Conservation (phyloP, 192 early-diverging fungal species). For the Coemansia sp. region DNA sequence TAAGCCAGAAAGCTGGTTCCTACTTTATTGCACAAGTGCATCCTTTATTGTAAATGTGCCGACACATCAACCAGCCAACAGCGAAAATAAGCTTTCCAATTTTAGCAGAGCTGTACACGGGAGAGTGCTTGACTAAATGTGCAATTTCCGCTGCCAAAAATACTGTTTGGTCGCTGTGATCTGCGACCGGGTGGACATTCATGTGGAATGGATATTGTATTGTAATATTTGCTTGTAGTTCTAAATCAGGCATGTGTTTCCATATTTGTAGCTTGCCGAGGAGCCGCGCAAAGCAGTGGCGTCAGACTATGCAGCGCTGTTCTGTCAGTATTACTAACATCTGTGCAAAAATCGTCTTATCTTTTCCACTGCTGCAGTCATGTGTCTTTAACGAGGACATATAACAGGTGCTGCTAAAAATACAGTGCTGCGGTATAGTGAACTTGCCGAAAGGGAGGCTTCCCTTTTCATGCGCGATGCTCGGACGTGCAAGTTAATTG, state of each 20-base stretch:
- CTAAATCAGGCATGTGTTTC: background rate
- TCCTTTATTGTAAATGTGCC: background rate
- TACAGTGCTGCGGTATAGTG: background rate
- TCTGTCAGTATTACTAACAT: constrained; percentile 34
- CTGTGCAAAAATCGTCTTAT: too few species aligned
- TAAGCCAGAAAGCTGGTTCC: background rate
- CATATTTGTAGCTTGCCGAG: constrained; percentile 41
- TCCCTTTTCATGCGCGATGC: too few species aligned
- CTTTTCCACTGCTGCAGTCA: too few species aligned
- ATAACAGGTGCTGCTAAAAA: constrained; percentile 4
- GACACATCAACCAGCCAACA: too few species aligned
- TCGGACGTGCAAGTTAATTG: too few species aligned
- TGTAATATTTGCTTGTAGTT: background rate
- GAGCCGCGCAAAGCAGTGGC: constrained; percentile 31
- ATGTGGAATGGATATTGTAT: background rate
- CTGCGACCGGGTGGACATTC: background rate
- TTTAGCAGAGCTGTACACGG: background rate
- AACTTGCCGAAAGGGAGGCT: constrained; percentile 1
- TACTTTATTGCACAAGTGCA: background rate
- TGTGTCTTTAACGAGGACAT: too few species aligned
- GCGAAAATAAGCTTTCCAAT: background rate
- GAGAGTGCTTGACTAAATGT: background rate
- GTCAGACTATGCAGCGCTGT: constrained; percentile 43
- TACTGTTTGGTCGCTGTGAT: background rate
- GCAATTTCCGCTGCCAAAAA: constrained; percentile 2